Conservation (phyloP, 2,329 filamentous ascomycete genomes). For the Helotiales sp. region DNA sequence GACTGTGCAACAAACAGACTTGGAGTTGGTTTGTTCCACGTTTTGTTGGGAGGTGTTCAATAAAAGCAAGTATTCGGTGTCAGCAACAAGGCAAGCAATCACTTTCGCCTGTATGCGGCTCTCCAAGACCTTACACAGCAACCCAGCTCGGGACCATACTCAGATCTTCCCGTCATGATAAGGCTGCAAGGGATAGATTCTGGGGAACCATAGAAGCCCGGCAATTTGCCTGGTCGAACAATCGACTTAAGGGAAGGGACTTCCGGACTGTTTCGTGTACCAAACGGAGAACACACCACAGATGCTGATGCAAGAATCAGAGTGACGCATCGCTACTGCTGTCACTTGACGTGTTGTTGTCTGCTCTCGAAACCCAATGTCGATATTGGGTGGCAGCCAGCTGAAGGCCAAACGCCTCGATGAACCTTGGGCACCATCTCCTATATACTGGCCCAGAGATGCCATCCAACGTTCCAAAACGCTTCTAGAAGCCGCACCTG, state of each 20-base stretch:
- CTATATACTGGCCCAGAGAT: neutral
- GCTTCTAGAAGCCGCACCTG: slow-evolving; percentile 3
- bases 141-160: neutral
- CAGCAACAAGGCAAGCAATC: slow-evolving; percentile 12
- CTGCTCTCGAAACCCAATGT: neutral
- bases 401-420: neutral
- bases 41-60: slow-evolving; percentile 9
- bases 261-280: neutral
- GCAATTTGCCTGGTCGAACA: slow-evolving; percentile 18
- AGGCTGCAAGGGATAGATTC: slow-evolving; percentile 23
- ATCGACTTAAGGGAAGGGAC: neutral
- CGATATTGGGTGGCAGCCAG: neutral
- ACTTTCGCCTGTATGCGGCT: slow-evolving; percentile 7
- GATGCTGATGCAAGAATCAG: neutral
- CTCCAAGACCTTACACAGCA: slow-evolving; percentile 2
- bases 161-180: slow-evolving; percentile 17
- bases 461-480: neutral
- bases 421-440: neutral
- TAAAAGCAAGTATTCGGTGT: neutral
- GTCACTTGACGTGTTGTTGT: neutral
- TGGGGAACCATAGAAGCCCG: slow-evolving; percentile 7
- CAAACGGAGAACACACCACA: neutral
- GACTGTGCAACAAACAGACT: slow-evolving; percentile 23
- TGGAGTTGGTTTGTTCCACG: slow-evolving; percentile 24
- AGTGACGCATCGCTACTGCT: neutral